Conservation (phyloP, 2,329 filamentous ascomycete species). For the Pseudogymnoascus sp. region DNA sequence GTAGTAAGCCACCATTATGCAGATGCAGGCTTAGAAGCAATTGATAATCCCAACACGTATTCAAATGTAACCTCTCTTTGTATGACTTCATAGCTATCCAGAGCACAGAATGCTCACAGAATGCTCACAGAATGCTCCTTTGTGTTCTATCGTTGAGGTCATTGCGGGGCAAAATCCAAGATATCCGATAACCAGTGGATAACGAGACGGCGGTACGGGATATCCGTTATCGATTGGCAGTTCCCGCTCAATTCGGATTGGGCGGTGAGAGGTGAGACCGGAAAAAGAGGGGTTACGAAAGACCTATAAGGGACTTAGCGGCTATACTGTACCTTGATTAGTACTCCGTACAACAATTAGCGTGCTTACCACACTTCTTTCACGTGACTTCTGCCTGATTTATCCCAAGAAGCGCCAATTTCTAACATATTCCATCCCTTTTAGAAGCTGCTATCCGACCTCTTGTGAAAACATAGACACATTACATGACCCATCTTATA, state of each 20-base stretch:
- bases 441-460: neutral
- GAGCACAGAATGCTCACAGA: too few species aligned
- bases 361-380: neutral
- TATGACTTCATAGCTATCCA: neutral
- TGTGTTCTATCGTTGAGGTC: neutral
- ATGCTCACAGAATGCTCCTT: too few species aligned
- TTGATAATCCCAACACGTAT: too few species aligned
- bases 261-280: neutral
- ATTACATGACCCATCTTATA: neutral
- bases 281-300: neutral
- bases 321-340: neutral
- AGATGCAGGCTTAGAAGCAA: too few species aligned
- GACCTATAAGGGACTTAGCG: neutral
- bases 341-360: too few species aligned
- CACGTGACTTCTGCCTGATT: neutral
- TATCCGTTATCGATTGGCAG: neutral
- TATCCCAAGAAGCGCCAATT: neutral
- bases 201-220: neutral
- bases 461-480: neutral
- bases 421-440: neutral
- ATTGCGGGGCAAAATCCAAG: neutral
- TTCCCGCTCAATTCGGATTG: neutral
- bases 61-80: neutral
- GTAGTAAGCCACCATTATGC: neutral
- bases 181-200: neutral